Base-by-base conservation (phyloP, 2,329 filamentous ascomycete genomes). In the Mycocentrospora acerina region DNA sequence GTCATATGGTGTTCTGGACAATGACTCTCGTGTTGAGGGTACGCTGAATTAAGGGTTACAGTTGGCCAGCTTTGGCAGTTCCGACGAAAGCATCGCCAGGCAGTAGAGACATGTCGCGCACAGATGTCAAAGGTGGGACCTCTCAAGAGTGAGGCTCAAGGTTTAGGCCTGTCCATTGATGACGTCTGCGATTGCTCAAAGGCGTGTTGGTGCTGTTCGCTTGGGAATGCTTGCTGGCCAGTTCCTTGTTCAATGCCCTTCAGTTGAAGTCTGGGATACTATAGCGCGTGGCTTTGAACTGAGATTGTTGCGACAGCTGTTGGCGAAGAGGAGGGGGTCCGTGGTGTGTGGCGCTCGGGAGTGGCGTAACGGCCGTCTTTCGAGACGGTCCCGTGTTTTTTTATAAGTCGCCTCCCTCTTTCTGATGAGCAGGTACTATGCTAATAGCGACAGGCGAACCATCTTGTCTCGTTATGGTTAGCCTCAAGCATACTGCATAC, bases 81-180 rank as follows among this genome's bases (percentile, higher is more conserved):
- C 38, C 40, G 43, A 29, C 35, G 32, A 30, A 48, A 17, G 18
- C 31, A n/a, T n/a, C n/a, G 32, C 14, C 11, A 28, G 27, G 34
- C 32, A 32, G 25, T 30, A 35, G 14, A 35, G 32, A 48, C 32
- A 25, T 32, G 39, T 39, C 40, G 19, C 31, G 37, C 35, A 40
- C 43, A 32, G 43, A 33, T 42, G 40, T 39, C 51, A 33, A 36
- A 35, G 46, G 51, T 37, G 55, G 65, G 65, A 66, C 64, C 61
- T 67, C 63, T 63, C 61, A 44, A 55, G 61, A 62, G 63, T 65
- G 65, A 66, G 63, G 58, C 54, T 67, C 64, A 68, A 68, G 64
- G 66, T 54, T 49, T 64, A 56, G 66, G 48, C 65, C 64, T 69
- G 63, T 68, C 65, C 46, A 53, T 55, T 38, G 32, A 48, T 28